Evolutionary conservation across 2,329 filamentous ascomycete species (phyloP), one percentile per base, ranked within the genome.

Genomic region (Nigrospora osmanthi): DNA sequence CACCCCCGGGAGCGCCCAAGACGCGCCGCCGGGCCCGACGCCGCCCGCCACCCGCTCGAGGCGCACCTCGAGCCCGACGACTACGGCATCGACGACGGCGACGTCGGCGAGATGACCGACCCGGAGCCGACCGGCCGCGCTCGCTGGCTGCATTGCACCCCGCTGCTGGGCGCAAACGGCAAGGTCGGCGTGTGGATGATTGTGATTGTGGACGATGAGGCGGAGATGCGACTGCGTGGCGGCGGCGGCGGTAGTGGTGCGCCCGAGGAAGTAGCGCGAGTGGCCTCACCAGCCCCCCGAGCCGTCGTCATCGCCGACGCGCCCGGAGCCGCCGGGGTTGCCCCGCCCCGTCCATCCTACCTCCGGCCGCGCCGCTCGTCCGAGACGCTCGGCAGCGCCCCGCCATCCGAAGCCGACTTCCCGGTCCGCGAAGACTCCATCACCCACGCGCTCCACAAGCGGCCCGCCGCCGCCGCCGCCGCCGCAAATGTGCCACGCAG

Each of bases 171-270:
- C 2, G 72, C 73, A 34, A 81, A 81, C 49, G 80, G 82, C 2
- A 68, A 75, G 3, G 78, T 89, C 0, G 86, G 85, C 14, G 84
- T 88, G 0, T 89, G 85, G 85, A 86, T 89, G 81, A 72, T 89
- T 4, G 73, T 89, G 1, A 70, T 89, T 13, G 78, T 87, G 4
- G 83, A 88, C 49, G 80, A 81, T 42, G 80, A 85, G 36, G 63
- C 49, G 11, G 52, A 48, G 6, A 36, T 30, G 10, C 12, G n/a
- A 12, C n/a, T 39, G 12, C 47, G 49, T 5, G 39, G 39, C 19
- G 38, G 38, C 11, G 39, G 38, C 3, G n/a, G n/a, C n/a, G n/a
- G n/a, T n/a, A n/a, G n/a, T n/a, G n/a, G n/a, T n/a, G 30, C 6
- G 23, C 23, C 23, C 23, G 6, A 28, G 23, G 23, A 10, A 10